Evolutionary conservation across 192 early-diverging fungal species (phyloP).

Genomic region (Linnemannia schmuckeri): DNA sequence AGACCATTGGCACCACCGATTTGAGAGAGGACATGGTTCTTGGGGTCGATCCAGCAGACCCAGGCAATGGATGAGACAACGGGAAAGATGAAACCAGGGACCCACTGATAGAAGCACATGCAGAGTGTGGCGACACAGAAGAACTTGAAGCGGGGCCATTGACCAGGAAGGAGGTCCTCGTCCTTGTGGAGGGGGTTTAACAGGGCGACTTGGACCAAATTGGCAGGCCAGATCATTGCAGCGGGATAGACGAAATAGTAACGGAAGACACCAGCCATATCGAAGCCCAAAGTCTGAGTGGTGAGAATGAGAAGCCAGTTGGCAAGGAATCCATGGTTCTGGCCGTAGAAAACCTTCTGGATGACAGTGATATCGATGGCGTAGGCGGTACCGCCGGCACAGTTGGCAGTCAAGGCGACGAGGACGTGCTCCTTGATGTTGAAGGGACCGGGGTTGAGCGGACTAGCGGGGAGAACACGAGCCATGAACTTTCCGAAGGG

Average conservation of each 20-base stretch:
- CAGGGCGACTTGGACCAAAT: slow-evolving; percentile 65
- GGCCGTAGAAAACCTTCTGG: slow-evolving; percentile 70
- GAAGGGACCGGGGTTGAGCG: slow-evolving; percentile 62
- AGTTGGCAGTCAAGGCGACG: slow-evolving; percentile 66
- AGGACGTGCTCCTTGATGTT: slow-evolving; percentile 79
- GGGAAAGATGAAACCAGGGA: slow-evolving; percentile 55
- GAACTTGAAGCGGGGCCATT: slow-evolving; percentile 40
- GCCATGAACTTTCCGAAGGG: slow-evolving; percentile 54
- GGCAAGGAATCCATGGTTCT: slow-evolving; percentile 64
- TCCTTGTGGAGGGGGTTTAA: slow-evolving; percentile 57
- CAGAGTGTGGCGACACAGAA: slow-evolving; percentile 52
- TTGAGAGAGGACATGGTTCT: neutral
- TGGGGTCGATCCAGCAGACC: slow-evolving; percentile 23
- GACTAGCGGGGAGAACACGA: slow-evolving; percentile 65
- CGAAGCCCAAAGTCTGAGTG: slow-evolving; percentile 66
- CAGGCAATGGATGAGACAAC: slow-evolving; percentile 14
- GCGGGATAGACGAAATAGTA: slow-evolving; percentile 83
- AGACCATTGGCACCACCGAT: slow-evolving; percentile 69
- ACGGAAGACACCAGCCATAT: slow-evolving; percentile 81
- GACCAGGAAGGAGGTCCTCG: slow-evolving; percentile 15
- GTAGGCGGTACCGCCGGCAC: slow-evolving; percentile 65
- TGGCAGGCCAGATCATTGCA: slow-evolving; percentile 88
- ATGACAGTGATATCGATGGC: slow-evolving; percentile 72
- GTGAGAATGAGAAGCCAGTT: slow-evolving; percentile 68
- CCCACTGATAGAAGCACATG: slow-evolving; percentile 62